Evolutionary conservation across 1,284 basidiomycete genomes (phyloP).

Genomic region (Rhodotorula sp.): DNA sequence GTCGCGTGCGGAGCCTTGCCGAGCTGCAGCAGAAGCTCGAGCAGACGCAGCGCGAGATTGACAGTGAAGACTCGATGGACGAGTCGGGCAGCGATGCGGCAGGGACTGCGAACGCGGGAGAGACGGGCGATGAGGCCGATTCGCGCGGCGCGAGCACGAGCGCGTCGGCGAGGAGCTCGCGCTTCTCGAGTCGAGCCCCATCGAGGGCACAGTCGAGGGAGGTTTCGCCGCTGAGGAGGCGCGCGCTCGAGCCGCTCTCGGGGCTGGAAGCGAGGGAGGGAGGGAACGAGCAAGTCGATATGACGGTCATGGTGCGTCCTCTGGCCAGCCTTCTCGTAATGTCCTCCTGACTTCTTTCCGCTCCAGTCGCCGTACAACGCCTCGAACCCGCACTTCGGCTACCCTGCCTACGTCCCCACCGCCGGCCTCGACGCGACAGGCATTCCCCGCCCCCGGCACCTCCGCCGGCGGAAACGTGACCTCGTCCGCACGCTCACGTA

Average conservation of each 20-base stretch:
- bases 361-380: constrained; percentile 50
- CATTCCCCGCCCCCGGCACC: constrained; percentile 51
- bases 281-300: neutral
- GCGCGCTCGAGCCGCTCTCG: constrained; percentile 9
- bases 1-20: constrained; percentile 36
- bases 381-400: constrained; percentile 80
- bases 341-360: neutral
- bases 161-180: constrained; percentile 27
- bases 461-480: constrained; percentile 69
- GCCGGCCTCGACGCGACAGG: constrained; percentile 41
- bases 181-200: constrained; percentile 24
- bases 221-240: constrained; percentile 16
- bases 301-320: constrained; percentile 20
- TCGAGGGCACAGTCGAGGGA: constrained; percentile 25
- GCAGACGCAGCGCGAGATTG: constrained; percentile 36
- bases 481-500: constrained; percentile 65
- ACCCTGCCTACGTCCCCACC: constrained; percentile 60
- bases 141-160: constrained; percentile 6
- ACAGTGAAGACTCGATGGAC: constrained; percentile 25
- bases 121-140: neutral
- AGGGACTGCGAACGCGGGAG: neutral
- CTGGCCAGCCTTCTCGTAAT: neutral
- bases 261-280: neutral
- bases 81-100: constrained; percentile 1
- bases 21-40: constrained; percentile 37